Percentiles rank a stretch among this genome's conserved stretches.
Evolutionary conservation across 495 filamentous ascomycete genomes (phyloP).

Genomic region (Monascus purpureus): DNA sequence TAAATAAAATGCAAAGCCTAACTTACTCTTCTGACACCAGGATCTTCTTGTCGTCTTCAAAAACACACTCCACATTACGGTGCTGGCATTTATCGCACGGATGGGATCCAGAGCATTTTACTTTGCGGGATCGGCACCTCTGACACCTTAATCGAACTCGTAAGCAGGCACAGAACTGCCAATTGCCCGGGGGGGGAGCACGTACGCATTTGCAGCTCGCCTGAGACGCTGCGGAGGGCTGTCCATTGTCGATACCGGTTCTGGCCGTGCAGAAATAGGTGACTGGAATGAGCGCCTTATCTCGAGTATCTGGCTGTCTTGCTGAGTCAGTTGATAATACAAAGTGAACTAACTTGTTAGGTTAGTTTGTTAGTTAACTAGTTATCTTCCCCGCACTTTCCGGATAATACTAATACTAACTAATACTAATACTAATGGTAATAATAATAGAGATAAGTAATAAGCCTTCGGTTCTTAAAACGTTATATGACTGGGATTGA

Average conservation of each 20-base stretch:
- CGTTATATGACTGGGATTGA: too few species aligned
- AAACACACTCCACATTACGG: constrained; percentile 14
- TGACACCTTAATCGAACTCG: constrained; percentile 15
- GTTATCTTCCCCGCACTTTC: too few species aligned
- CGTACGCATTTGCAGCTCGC: constrained; percentile 11
- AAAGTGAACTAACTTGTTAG: too few species aligned
- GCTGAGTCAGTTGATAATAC: too few species aligned
- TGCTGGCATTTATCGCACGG: constrained; percentile 18
- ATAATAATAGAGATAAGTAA: too few species aligned
- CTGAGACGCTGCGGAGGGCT: constrained; percentile 3
- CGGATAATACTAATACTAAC: too few species aligned
- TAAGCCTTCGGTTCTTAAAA: neutral
- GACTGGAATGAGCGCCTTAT: too few species aligned
- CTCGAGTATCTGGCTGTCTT: too few species aligned
- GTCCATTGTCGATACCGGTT: neutral
- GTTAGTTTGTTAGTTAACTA: too few species aligned
- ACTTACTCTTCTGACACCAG: constrained; percentile 16
- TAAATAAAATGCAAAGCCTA: neutral
- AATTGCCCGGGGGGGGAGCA: neutral
- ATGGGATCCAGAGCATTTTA: constrained; percentile 17
- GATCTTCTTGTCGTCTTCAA: constrained; percentile 18
- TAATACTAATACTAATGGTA: too few species aligned
- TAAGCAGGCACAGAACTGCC: neutral
- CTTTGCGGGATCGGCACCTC: constrained; percentile 20
- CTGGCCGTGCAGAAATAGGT: too few species aligned